Base-by-base conservation (phyloP, 495 filamentous ascomycete species). In the Alectoria sarmentosa region DNA sequence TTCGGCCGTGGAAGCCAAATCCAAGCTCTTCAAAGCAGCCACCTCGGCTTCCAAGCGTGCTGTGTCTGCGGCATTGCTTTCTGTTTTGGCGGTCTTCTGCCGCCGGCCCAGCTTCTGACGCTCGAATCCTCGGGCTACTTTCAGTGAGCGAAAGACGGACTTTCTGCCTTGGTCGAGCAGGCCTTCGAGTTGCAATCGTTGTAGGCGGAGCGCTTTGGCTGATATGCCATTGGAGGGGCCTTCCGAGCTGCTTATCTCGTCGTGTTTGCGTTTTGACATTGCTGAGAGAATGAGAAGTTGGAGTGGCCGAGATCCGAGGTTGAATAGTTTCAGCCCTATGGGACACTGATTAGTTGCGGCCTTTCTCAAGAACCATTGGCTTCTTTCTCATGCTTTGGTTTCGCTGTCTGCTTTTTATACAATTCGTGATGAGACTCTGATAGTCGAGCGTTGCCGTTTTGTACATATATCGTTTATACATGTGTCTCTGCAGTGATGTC, bases 121-220 rank as follows among this genome's bases (percentile, higher is more conserved):
- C 76, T 96, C 92, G 73, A 93, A 93, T 21, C 89, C 90, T 64
- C 91, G 91, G 34, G 88, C 89, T 1, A 83, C 78, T 73, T 94
- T 96, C 44, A 96, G 78, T 0, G 84, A 88, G 28, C 84, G 81
- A 55, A 81, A 79, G 13, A 96, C 79, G 28, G 83, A 73, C 61
- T 82, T 83, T 39, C 83, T 81, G 66, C 82, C 82, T 61, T 84
- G 77, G 15, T 79, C 72, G 66, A 91, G 78, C 48, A 84, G 82
- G 56, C 82, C 76, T 26, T 79, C 77, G 32, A 89, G 66, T 17
- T 77, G 75, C 17, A 56, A 28, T 41, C n/a, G 36, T n/a, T 69
- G 67, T 14, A 60, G 36, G 11, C 52, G 46, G 11, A 60, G 15
- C 6, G 19, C 21, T 34, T 37, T 34, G n/a, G 38, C 46, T 56